Evolutionary conservation across 1,284 basidiomycete species (phyloP), one percentile per base, ranked within the genome.

Genomic region (Boletus mariae): DNA sequence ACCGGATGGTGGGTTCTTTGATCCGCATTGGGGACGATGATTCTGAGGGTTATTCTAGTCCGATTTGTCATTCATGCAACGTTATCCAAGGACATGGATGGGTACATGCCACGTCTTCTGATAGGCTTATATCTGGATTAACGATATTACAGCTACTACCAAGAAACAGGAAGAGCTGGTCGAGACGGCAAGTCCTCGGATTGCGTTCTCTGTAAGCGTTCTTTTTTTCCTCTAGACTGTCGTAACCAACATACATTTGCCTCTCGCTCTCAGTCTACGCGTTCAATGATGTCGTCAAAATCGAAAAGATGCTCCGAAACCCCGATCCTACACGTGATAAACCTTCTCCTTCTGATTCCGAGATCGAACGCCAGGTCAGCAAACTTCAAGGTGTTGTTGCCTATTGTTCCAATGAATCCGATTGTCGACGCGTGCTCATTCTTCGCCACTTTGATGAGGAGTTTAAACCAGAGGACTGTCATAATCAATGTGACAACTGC

Each of bases 391-490:
- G 72, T 26, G 80, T 83, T 41, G 76, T 87, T 12, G 73, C 82
- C 49, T 99, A 87, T 70, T 95, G 92, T 70, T 69, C 75, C 52
- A 94, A 98, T 71, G 79, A 83, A 54, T 83, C 85, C 35, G 90
- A 93, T 61, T 99, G 96, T 65, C 86, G 97, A 9, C 85, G 97
- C 1, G 79, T 81, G 3, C 90, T 93, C 63, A 78, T 99, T 17
- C 79, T 99, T 42, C 79, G 78, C 37, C 89, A 91, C 57, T 82
- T 84, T 53, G 78, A 78, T 56, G 89, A 93, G 67, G 77, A 76
- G 38, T 87, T 91, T 62, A 76, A 80, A 52, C 64, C 73, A 31
- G 69, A 66, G 10, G 57, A 77, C 29, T 96, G 94, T 65, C 70
- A 75, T 29, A 73, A 76, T 49, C 75, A 76, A 10, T 94, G 92